Evolutionary conservation across 2,329 filamentous ascomycete species (phyloP), one percentile per base, ranked within the genome.

Genomic region (Microdochium bolleyi): DNA sequence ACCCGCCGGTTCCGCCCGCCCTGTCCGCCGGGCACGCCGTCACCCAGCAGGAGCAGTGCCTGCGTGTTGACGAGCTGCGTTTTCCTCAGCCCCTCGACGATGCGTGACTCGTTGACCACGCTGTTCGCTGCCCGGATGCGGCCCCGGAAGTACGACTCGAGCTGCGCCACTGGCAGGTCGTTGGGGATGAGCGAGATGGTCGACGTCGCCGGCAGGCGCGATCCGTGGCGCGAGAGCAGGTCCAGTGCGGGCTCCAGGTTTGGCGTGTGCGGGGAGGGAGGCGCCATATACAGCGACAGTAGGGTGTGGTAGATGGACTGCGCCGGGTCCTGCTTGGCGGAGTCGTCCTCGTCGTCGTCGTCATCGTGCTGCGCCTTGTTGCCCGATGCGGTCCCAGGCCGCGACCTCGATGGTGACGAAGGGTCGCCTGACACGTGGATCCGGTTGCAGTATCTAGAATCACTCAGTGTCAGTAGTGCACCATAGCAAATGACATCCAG

Each of bases 231-330:
- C 46, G 88, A 91, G n/a, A 99, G 83, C 19, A 99, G 81, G 30
- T 87, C 83, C 5, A 99, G 78, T 0, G 94, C 94, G 1, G 92
- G 90, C 1, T 78, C 79, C 65, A 91, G 87, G 58, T 88, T 87
- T 9, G 85, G 81, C 54, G 83, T 70, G 61, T 95, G 79, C 0
- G 87, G 85, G 10, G 84, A 74, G 1, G 88, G 85, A 1, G 94
- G 94, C 2, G 84, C 84, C 2, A 99, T 80, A 66, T 97, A 99
- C 2, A 99, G 80, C 1, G 89, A 89, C 10, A 99, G 80, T 2
- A 99, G 81, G 7, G 85, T 92, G 63, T 96, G 88, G 68, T 97
- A 97, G 63, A 97, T 96, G 13, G 91, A 92, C 9, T 85, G 82
- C 37, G 80, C 73, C 22, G 77, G 70, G 52, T 85, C 75, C 53